Evolutionary conservation across 2,329 filamentous ascomycete genomes (phyloP).

Genomic region (Geosmithia putterillii): DNA sequence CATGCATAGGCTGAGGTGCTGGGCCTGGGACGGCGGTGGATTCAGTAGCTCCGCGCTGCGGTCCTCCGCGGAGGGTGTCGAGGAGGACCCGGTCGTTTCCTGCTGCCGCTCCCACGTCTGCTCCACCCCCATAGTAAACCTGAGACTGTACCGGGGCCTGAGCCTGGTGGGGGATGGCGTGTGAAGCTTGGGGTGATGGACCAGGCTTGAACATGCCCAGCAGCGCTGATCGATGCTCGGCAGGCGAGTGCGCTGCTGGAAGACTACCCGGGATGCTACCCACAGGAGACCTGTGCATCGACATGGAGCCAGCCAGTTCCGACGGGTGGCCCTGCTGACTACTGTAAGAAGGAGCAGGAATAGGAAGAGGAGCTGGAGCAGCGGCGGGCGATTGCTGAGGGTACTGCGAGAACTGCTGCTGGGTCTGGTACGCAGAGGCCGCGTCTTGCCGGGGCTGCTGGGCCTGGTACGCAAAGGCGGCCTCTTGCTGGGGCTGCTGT

Average conservation of each 20-base stretch:
- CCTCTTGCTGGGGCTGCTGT: constrained; percentile 4
- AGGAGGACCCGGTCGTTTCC: background rate
- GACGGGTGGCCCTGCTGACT: background rate
- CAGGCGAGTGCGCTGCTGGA: background rate
- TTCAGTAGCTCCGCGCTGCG: background rate
- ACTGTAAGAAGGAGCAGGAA: background rate
- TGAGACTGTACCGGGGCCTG: too few relatives aligned
- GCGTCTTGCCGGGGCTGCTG: constrained; percentile 4
- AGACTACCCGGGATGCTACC: background rate
- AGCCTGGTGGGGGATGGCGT: background rate
- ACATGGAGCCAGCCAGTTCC: constrained; percentile 1
- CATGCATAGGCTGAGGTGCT: background rate
- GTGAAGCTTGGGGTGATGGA: background rate
- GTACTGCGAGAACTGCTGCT: constrained; percentile 1
- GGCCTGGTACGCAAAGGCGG: constrained; percentile 2
- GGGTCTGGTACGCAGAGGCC: background rate
- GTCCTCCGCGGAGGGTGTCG: background rate
- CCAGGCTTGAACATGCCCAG: constrained; percentile 42
- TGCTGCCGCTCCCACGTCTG: background rate
- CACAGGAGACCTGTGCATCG: background rate
- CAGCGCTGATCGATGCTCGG: constrained; percentile 31
- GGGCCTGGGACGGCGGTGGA: background rate
- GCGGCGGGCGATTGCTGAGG: constrained; percentile 1
- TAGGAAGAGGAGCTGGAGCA: background rate
- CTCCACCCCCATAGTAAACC: too few relatives aligned